phyloP scores from a whole-genome alignment of 805 yeast genomes.

The Kodamaea jinghongensis region DNA sequence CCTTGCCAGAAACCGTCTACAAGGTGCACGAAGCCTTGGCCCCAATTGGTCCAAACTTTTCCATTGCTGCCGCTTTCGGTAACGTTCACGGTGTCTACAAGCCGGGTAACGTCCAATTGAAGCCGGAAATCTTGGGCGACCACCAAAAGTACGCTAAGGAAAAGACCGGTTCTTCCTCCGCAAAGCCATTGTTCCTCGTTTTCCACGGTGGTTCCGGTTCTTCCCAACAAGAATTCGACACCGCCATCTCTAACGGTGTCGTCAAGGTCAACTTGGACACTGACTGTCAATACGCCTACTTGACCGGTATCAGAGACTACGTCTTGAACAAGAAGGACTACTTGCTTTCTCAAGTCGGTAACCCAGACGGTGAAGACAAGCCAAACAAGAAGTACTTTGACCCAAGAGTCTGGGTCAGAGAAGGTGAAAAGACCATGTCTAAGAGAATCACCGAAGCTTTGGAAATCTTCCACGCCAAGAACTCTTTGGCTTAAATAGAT shows the following conservation, averaged over 20 bases:
- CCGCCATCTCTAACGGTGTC: conserved; percentile 90
- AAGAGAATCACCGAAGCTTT: conserved; percentile 82
- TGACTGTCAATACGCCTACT: conserved; percentile 98
- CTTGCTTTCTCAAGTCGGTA: conserved; percentile 85
- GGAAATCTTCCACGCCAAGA: conserved; percentile 77
- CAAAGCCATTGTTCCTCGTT: conserved; percentile 87
- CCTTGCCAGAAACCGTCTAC: conserved; percentile 92
- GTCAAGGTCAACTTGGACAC: conserved; percentile 99
- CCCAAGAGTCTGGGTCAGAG: conserved; percentile 99
- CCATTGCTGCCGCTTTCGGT: conserved; percentile 99
- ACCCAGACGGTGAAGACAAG: conserved; percentile 98
- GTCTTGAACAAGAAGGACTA: conserved; percentile 95
- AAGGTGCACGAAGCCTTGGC: conserved; percentile 86
- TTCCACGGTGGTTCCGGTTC: conserved; percentile 99
- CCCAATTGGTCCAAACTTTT: conserved; percentile 94
- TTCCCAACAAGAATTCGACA: conserved; percentile 83
- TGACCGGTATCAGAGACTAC: conserved; percentile 96
- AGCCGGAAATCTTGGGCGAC: conserved; percentile 90
- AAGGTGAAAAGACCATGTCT: conserved; percentile 98
- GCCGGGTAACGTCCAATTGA: conserved; percentile 95
- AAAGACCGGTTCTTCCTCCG: conserved; percentile 51
- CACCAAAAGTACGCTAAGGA: conserved; percentile 88
- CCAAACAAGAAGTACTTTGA: conserved; percentile 99
- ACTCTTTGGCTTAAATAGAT: conserved; percentile 14
- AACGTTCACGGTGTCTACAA: conserved; percentile 99